Evolutionary conservation across 2,329 filamentous ascomycete genomes (phyloP).

Genomic region (Calonectria henricotiae): DNA sequence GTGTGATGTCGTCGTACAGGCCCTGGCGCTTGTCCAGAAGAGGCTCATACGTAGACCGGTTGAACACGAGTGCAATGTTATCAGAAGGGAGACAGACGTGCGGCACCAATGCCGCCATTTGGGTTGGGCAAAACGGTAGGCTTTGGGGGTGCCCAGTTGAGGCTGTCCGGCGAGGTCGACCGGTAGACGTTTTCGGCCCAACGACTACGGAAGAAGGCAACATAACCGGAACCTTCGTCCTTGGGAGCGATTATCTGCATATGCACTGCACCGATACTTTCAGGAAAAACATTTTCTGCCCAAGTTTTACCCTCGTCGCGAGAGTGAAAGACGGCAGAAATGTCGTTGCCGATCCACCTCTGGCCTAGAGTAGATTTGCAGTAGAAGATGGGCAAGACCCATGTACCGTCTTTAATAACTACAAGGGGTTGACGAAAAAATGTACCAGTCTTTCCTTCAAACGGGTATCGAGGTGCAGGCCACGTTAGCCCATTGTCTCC

Average conservation of each 20-base stretch:
- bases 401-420: constrained; percentile 57
- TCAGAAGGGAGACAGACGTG: constrained; percentile 59
- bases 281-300: constrained; percentile 58
- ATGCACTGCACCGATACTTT: constrained; percentile 61
- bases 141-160: constrained; percentile 59
- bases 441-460: constrained; percentile 56
- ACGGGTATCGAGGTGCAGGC: constrained; percentile 55
- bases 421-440: constrained; percentile 63
- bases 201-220: constrained; percentile 62
- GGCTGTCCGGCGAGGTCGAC: constrained; percentile 59
- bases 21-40: constrained; percentile 58
- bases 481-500: constrained; percentile 58
- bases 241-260: constrained; percentile 61
- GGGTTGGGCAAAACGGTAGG: constrained; percentile 61
- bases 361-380: constrained; percentile 60
- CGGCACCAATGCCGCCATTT: constrained; percentile 62
- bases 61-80: constrained; percentile 59
- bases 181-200: constrained; percentile 64
- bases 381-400: constrained; percentile 63
- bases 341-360: constrained; percentile 64
- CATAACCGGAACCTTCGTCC: constrained; percentile 49
- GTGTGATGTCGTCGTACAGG: constrained; percentile 64
- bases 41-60: constrained; percentile 57
- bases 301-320: constrained; percentile 60
- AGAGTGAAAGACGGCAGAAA: constrained; percentile 59